Percentiles rank a stretch among this genome's conserved stretches.
phyloP scores from a whole-genome alignment of 805 yeast species.

The Pichia pseudocactophila region DNA sequence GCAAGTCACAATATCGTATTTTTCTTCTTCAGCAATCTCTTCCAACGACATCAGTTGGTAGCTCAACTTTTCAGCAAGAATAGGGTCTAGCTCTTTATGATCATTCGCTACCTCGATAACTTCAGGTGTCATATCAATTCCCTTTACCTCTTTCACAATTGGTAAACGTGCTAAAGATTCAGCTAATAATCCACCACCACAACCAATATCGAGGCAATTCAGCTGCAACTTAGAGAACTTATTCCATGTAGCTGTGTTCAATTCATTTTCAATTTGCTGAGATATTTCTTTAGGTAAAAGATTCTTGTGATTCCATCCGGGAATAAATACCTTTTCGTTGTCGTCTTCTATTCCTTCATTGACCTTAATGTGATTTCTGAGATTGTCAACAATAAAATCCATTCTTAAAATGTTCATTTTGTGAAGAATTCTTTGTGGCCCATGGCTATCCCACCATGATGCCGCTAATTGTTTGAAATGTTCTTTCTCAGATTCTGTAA shows the following conservation, averaged over 20 bases:
- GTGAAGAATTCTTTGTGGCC: constrained; percentile 88
- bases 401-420: constrained; percentile 86
- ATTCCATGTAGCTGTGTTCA: constrained; percentile 36
- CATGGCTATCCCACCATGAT: constrained; percentile 97
- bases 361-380: constrained; percentile 36
- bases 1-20: constrained; percentile 74
- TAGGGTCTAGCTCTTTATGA: constrained; percentile 64
- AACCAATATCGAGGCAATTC: constrained; percentile 78
- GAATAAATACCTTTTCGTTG: constrained; percentile 51
- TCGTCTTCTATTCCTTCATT: constrained; percentile 31
- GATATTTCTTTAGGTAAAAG: constrained; percentile 54
- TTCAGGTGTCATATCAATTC: constrained; percentile 78
- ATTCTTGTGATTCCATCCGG: constrained; percentile 59
- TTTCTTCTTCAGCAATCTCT: constrained; percentile 34
- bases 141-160: constrained; percentile 55
- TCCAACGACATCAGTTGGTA: constrained; percentile 62
- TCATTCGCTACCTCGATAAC: constrained; percentile 70
- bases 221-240: constrained; percentile 31
- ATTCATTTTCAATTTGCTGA: constrained; percentile 39
- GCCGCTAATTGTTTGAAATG: constrained; percentile 84
- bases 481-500: constrained; percentile 54
- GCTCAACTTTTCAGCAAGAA: constrained; percentile 35
- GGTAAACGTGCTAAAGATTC: constrained; percentile 79
- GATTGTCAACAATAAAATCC: constrained; percentile 70
- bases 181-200: constrained; percentile 95